phyloP scores from a whole-genome alignment of 441 rosid species.

The Gossypium laxum region DNA sequence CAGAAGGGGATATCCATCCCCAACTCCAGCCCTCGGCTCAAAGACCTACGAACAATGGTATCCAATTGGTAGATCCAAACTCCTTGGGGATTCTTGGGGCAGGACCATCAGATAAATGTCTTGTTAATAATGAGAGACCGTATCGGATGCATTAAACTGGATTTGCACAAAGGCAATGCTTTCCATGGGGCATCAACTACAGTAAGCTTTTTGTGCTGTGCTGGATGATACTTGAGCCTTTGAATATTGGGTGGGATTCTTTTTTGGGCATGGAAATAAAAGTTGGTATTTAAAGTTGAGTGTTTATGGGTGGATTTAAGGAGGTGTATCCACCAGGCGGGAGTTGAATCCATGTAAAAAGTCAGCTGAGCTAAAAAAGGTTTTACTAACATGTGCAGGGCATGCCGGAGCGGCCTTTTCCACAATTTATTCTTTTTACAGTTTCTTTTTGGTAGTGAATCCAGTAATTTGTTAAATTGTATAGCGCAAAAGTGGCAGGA shows the following conservation, averaged over 20 bases:
- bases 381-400: slow-evolving; percentile 30
- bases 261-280: slow-evolving; percentile 30
- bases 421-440: slow-evolving; percentile 20
- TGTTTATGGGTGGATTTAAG: slow-evolving; percentile 23
- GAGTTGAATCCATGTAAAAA: slow-evolving; percentile 18
- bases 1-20: slow-evolving; percentile 37
- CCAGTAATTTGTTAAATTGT: slow-evolving; percentile 31
- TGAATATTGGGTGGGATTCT: slow-evolving; percentile 29
- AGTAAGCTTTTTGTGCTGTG: slow-evolving; percentile 14
- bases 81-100: slow-evolving; percentile 92
- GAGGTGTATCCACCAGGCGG: slow-evolving; percentile 18
- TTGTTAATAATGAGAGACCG: slow-evolving; percentile 37
- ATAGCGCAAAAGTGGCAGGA: slow-evolving; percentile 28
- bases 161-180: slow-evolving; percentile 48
- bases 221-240: slow-evolving; percentile 22
- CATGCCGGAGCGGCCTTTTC: slow-evolving; percentile 20
- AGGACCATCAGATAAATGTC: slow-evolving; percentile 64
- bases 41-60: slow-evolving; percentile 31
- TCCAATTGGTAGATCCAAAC: slow-evolving; percentile 45
- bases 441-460: slow-evolving; percentile 16
- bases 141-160: slow-evolving; percentile 52
- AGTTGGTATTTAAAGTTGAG: slow-evolving; percentile 13
- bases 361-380: slow-evolving; percentile 25
- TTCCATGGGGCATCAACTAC: slow-evolving; percentile 35
- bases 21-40: slow-evolving; percentile 37